Percentiles rank a stretch among this genome's conserved stretches.
Conservation (phyloP, 352 stramenopile species). For the Phytophthora pini region DNA sequence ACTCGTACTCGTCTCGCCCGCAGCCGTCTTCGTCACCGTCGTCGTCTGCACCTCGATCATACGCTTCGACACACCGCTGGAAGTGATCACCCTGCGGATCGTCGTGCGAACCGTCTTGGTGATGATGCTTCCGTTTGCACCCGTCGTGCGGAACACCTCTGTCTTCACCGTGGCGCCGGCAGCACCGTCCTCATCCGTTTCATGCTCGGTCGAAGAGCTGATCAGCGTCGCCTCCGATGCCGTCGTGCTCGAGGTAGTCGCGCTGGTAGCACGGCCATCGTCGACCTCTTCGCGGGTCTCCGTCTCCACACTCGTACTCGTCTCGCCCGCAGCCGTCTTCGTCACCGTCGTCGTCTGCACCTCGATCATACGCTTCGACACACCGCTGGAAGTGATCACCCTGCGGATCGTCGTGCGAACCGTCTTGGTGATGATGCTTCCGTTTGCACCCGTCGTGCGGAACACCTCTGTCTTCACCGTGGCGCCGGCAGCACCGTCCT, state of each 20-base stretch:
- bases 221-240: constrained; percentile 24
- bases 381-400: background rate
- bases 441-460: too few relatives aligned
- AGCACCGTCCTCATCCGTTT: constrained; percentile 26
- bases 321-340: constrained; percentile 15
- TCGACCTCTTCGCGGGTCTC: constrained; percentile 29
- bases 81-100: constrained; percentile 27
- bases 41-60: constrained; percentile 35
- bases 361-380: constrained; percentile 28
- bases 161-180: constrained; percentile 31
- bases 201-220: constrained; percentile 25
- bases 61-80: constrained; percentile 29
- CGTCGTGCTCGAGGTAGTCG: constrained; percentile 6
- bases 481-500: too few relatives aligned
- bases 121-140: constrained; percentile 28
- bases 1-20: constrained; percentile 29
- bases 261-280: constrained; percentile 6
- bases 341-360: constrained; percentile 29
- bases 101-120: constrained; percentile 42
- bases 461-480: too few relatives aligned
- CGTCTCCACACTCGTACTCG: constrained; percentile 24
- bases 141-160: constrained; percentile 31
- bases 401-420: too few relatives aligned
- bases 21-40: constrained; percentile 29
- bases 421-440: too few relatives aligned